Evolutionary conservation across 2,329 filamentous ascomycete genomes (phyloP).

Genomic region (Phialophora chinensis): DNA sequence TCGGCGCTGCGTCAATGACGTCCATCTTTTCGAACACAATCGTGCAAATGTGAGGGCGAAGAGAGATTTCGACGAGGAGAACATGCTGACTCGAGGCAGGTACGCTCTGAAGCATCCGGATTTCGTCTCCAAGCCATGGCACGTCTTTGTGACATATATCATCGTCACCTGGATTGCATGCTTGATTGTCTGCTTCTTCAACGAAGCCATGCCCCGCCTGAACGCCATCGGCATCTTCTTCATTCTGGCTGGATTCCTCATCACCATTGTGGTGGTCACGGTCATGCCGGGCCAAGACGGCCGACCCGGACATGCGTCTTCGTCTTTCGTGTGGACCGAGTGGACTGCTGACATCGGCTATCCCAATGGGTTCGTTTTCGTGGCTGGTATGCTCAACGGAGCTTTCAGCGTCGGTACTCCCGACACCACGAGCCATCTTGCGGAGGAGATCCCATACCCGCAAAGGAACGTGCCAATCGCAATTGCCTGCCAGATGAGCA

Average conservation of each 20-base stretch:
- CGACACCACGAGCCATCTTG: constrained; percentile 67
- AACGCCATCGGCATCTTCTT: constrained; percentile 56
- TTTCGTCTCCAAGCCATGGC: constrained; percentile 61
- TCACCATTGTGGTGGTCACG: constrained; percentile 53
- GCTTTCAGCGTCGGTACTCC: constrained; percentile 71
- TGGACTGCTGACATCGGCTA: constrained; percentile 57
- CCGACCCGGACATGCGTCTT: constrained; percentile 49
- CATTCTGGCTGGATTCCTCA: constrained; percentile 53
- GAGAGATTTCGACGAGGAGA: constrained; percentile 44
- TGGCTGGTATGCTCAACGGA: constrained; percentile 71
- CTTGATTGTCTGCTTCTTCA: constrained; percentile 49
- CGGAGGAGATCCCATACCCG: constrained; percentile 70
- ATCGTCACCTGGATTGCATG: constrained; percentile 42
- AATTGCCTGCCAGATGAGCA: constrained; percentile 56
- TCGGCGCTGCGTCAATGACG: constrained; percentile 65
- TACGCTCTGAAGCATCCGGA: constrained; percentile 63
- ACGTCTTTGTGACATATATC: constrained; percentile 65
- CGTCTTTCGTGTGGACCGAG: constrained; percentile 63
- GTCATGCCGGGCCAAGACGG: constrained; percentile 34
- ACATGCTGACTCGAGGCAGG: constrained; percentile 6
- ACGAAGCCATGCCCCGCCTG: constrained; percentile 48
- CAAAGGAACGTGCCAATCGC: constrained; percentile 61
- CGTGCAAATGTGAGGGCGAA: constrained; percentile 67
- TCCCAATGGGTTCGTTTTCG: constrained; percentile 61
- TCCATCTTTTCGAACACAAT: constrained; percentile 63